Evolutionary conservation across 192 early-diverging fungal genomes (phyloP), one percentile per base, ranked within the genome.

Genomic region (Thamnidium elegans): DNA sequence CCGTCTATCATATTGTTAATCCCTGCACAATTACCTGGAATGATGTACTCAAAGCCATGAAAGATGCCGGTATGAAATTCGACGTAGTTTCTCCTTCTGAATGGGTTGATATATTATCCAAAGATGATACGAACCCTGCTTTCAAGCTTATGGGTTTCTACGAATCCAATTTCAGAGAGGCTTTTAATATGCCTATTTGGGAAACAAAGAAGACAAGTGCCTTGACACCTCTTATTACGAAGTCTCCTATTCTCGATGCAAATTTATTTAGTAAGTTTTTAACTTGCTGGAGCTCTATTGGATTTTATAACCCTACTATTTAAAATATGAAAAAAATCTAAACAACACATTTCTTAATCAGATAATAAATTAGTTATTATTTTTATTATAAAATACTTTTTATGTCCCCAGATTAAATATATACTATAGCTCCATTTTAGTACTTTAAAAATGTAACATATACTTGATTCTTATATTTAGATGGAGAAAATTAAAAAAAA

Each of bases 51-150:
- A 51, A 52, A 10, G 32, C 58, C 14, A 55, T 68, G 21, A 50
- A 44, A 36, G 62, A 47, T 6, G 31, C 55, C 31, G 67, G 72
- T n/a, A 46, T 74, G 32, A 31, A 21, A 13, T 74, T 74, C 42
- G 58, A 61, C 4, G 7, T 48, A 0, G 67, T 74, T 0, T 8
- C 62, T 5, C 13, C 55, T 13, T 30, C 47, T 17, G 55, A 68
- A 60, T 74, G 72, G 72, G 43, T 64, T 14, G 36, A 61, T 1
- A 31, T 44, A 3, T 51, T 74, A 21, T 34, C 63, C n/a, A 50
- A 66, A 39, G 63, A 65, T 15, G 67, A 69, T 3, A 61, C n/a
- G 4, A 74, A 74, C 44, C 72, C 72, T 23, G 67, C 69, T 7
- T 65, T 56, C 56, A 52, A 55, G 9, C 56, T 71, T 19, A 20